Evolutionary conservation across 1,139 yeast species (phyloP).

Genomic region (Magnusiomyces magnusii): DNA sequence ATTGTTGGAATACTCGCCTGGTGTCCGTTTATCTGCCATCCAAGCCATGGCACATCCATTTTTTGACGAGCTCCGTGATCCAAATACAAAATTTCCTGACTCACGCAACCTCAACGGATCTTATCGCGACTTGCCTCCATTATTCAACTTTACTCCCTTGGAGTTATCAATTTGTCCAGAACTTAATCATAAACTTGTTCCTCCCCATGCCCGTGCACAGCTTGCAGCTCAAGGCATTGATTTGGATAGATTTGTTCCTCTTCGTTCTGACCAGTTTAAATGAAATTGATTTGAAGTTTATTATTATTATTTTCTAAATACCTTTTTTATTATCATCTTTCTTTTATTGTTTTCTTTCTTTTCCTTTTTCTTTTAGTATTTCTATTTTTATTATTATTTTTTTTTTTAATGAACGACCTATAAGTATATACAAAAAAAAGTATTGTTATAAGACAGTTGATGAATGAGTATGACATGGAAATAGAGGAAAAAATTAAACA

Average conservation of each 20-base stretch:
- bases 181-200: constrained; percentile 34
- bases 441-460: no score
- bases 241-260: constrained; percentile 33
- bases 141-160: constrained; percentile 35
- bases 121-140: constrained; percentile 35
- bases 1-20: constrained; percentile 70
- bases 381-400: neutral
- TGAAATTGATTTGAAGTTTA: neutral
- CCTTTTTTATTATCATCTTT: neutral
- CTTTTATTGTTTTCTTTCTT: neutral
- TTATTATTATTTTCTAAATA: neutral
- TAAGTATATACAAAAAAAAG: no score
- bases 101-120: constrained; percentile 34
- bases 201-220: constrained; percentile 34
- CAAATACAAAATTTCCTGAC: constrained; percentile 48
- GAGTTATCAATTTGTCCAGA: constrained; percentile 39
- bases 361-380: neutral
- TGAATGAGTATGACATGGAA: no score
- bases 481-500: no score
- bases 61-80: constrained; percentile 65
- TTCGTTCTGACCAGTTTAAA: neutral
- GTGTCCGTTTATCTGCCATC: constrained; percentile 58
- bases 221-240: constrained; percentile 32
- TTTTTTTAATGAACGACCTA: neutral
- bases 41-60: constrained; percentile 63